Evolutionary conservation across 2,329 filamentous ascomycete genomes (phyloP).

Genomic region (Stemphylium lycopersici): DNA sequence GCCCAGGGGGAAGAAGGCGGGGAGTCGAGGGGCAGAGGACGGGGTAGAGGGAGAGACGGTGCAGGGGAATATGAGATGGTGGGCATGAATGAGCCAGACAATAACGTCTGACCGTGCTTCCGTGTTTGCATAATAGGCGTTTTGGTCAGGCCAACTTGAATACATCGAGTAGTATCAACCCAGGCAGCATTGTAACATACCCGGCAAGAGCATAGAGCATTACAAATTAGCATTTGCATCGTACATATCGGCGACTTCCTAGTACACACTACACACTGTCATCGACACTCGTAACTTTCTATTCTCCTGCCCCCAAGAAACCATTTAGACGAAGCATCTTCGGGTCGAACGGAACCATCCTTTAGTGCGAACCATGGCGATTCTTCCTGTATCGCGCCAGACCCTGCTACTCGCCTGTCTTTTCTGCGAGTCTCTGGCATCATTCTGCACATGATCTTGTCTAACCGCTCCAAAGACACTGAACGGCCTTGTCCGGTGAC

Average conservation of each 20-base stretch:
- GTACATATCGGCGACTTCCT: neutral
- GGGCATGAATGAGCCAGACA: constrained; percentile 48
- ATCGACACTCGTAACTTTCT: constrained; percentile 44
- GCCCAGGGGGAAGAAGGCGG: constrained; percentile 46
- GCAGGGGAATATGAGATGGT: constrained; percentile 58
- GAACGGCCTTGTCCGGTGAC: constrained; percentile 18
- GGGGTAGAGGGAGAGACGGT: constrained; percentile 53
- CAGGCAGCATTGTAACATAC: constrained; percentile 22
- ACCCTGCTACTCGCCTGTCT: constrained; percentile 16
- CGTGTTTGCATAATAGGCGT: constrained; percentile 36
- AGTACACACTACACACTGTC: neutral
- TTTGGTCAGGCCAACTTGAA: constrained; percentile 27
- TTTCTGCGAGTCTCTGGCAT: constrained; percentile 19
- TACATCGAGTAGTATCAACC: constrained; percentile 7
- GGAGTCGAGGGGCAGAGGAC: constrained; percentile 47
- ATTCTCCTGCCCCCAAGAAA: constrained; percentile 45
- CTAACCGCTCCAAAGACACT: constrained; percentile 22
- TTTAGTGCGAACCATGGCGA: constrained; percentile 36
- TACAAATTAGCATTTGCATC: neutral
- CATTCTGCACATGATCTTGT: constrained; percentile 26
- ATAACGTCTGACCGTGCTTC: constrained; percentile 37
- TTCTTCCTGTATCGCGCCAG: constrained; percentile 10
- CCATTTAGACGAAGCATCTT: constrained; percentile 30
- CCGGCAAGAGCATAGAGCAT: constrained; percentile 12
- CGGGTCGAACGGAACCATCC: constrained; percentile 44